Conservation (phyloP, 1,139 yeast species). For the Kodamaea sp. region DNA sequence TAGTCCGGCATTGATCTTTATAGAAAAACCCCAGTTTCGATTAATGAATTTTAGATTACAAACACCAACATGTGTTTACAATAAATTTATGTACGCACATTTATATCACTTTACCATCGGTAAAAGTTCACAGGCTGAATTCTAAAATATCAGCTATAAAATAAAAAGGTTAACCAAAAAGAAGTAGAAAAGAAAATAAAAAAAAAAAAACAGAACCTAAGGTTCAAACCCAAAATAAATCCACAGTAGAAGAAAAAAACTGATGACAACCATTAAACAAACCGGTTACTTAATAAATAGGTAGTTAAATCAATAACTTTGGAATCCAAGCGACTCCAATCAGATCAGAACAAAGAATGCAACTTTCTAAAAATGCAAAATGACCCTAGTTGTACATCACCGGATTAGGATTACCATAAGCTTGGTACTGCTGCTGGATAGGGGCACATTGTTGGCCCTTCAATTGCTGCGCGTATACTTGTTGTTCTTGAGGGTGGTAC, state of each 20-base stretch:
- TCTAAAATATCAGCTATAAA: background rate
- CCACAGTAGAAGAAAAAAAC: constrained; percentile 4
- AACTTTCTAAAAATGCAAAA: no score
- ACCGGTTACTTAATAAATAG: no score
- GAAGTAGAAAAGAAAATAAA: constrained; percentile 1
- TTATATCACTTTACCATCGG: constrained; percentile 1
- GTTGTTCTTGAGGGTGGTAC: constrained; percentile 3
- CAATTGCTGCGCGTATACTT: constrained; percentile 4
- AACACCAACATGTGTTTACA: no score
- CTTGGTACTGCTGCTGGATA: constrained; percentile 8
- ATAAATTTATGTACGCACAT: no score
- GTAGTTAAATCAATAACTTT: no score
- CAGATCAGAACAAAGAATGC: no score
- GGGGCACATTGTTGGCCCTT: constrained; percentile 9
- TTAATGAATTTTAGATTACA: background rate
- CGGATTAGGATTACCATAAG: constrained; percentile 6
- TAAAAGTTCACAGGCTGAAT: background rate
- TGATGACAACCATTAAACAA: no score
- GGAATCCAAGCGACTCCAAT: no score
- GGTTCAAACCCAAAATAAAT: constrained; percentile 7
- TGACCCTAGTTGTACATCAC: constrained; percentile 11
- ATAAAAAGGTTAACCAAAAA: no score
- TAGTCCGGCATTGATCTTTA: no score
- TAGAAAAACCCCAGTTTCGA: no score
- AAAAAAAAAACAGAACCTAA: background rate